Evolutionary conservation across 176 grass and related monocot species (phyloP).

Genomic region (Carex cristatella): DNA sequence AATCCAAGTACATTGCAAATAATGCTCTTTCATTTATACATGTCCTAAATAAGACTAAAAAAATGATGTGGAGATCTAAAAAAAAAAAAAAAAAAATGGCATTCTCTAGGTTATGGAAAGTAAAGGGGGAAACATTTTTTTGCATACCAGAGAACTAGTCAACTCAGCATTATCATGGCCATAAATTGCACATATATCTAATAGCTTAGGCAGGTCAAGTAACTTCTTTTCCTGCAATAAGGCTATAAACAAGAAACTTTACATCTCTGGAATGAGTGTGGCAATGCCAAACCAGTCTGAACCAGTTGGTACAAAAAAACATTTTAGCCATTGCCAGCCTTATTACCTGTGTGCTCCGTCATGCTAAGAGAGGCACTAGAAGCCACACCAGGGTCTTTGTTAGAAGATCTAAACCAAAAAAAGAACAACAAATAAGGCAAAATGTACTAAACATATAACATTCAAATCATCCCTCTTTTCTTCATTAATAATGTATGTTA

Average conservation of each 20-base stretch:
- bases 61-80: not conserved
- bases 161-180: conserved; percentile 74
- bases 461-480: conserved; percentile 1
- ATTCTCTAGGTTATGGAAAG: not conserved
- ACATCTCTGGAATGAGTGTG: conserved; percentile 14
- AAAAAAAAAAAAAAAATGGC: not conserved
- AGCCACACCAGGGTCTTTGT: conserved; percentile 72
- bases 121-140: not conserved
- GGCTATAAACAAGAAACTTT: conserved; percentile 45
- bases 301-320: conserved; percentile 13
- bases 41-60: not conserved
- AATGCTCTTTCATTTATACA: not conserved
- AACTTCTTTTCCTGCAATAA: conserved; percentile 86
- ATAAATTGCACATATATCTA: conserved; percentile 97
- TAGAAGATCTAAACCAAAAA: conserved; percentile 68
- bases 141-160: conserved; percentile 68
- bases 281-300: conserved; percentile 16
- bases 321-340: not conserved
- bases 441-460: not conserved
- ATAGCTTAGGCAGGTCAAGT: conserved; percentile 85
- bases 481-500: not conserved
- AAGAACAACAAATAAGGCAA: not conserved
- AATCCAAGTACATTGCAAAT: not conserved
- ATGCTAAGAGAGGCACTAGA: conserved; percentile 66
- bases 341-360: conserved; percentile 78